Conservation (phyloP, 495 filamentous ascomycete genomes). For the Penicillium samsonianum region DNA sequence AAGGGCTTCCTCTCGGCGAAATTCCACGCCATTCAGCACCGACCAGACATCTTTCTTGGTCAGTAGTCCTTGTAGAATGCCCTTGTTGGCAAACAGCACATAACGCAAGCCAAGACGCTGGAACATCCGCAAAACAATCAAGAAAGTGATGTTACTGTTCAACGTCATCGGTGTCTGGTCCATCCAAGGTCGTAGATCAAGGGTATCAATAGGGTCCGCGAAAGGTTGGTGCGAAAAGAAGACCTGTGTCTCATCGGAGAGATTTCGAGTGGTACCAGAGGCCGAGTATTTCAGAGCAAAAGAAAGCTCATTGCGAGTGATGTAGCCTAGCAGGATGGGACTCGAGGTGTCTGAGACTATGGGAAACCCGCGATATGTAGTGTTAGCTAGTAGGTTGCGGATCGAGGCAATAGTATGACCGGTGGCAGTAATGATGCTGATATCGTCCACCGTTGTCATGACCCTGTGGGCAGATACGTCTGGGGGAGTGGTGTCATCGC, state of each 20-base stretch:
- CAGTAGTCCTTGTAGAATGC: constrained; percentile 77
- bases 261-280: constrained; percentile 48
- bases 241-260: constrained; percentile 72
- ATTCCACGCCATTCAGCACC: constrained; percentile 79
- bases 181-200: constrained; percentile 96
- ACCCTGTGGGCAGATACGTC: constrained; percentile 81
- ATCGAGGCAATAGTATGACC: constrained; percentile 84
- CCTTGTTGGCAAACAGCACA: constrained; percentile 81
- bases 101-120: constrained; percentile 90
- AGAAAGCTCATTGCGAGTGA: constrained; percentile 85
- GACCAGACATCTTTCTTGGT: constrained; percentile 99
- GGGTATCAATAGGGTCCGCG: constrained; percentile 71
- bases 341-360: constrained; percentile 71
- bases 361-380: constrained; percentile 89
- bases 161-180: constrained; percentile 96
- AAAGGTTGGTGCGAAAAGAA: constrained; percentile 82
- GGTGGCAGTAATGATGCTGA: constrained; percentile 78
- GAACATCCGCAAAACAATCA: constrained; percentile 86
- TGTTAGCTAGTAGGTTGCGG: constrained; percentile 63
- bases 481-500: constrained; percentile 77
- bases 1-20: constrained; percentile 42
- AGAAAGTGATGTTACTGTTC: constrained; percentile 68
- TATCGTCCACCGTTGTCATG: constrained; percentile 90
- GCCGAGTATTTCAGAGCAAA: constrained; percentile 66
- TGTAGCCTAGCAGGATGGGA: constrained; percentile 83